A percentile compares a stretch with the other conserved stretches of the same genome.
Conservation (phyloP, 1,284 basidiomycete genomes). For the Tausonia pullulans region DNA sequence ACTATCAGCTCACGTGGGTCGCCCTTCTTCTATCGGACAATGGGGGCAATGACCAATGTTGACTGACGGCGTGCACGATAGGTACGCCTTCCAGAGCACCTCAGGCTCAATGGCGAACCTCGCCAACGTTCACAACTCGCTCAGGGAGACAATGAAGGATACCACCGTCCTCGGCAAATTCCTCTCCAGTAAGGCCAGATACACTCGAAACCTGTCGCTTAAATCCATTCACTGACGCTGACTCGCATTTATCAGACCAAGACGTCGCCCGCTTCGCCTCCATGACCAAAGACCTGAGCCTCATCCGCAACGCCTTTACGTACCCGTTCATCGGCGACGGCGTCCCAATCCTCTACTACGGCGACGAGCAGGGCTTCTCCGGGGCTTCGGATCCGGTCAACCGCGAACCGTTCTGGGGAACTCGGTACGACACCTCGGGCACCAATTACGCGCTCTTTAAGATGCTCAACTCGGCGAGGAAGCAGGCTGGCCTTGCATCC, state of each 20-base stretch:
- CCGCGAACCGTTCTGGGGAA: slow-evolving; percentile 34
- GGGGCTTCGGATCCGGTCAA: slow-evolving; percentile 38
- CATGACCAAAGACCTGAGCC: slow-evolving; percentile 24
- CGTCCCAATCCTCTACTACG: slow-evolving; percentile 46
- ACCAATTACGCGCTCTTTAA: slow-evolving; percentile 43
- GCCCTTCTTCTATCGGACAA: not conserved
- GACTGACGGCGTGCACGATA: slow-evolving; percentile 4
- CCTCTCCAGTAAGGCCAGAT: slow-evolving; percentile 29
- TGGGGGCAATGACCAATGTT: not conserved
- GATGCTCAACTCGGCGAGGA: slow-evolving; percentile 50
- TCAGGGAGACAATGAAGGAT: slow-evolving; percentile 29
- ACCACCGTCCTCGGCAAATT: slow-evolving; percentile 37
- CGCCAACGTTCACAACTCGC: slow-evolving; percentile 26
- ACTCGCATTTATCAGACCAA: slow-evolving; percentile 28
- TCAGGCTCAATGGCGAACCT: slow-evolving; percentile 27
- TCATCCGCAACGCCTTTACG: slow-evolving; percentile 38
- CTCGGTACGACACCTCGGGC: slow-evolving; percentile 40
- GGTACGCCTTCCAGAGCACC: slow-evolving; percentile 29
- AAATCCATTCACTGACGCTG: no score
- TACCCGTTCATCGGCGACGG: slow-evolving; percentile 40
- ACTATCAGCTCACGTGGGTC: slow-evolving; percentile 1
- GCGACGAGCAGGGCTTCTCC: slow-evolving; percentile 44
- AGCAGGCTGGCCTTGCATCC: slow-evolving; percentile 41
- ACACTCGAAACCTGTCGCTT: not conserved
- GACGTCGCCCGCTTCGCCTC: slow-evolving; percentile 36